These are phyloP conservation scores for Pezicula neosporulosa DNA, from an alignment of 2,329 filamentous ascomycete species.

Conservation along the genomic window DNA sequence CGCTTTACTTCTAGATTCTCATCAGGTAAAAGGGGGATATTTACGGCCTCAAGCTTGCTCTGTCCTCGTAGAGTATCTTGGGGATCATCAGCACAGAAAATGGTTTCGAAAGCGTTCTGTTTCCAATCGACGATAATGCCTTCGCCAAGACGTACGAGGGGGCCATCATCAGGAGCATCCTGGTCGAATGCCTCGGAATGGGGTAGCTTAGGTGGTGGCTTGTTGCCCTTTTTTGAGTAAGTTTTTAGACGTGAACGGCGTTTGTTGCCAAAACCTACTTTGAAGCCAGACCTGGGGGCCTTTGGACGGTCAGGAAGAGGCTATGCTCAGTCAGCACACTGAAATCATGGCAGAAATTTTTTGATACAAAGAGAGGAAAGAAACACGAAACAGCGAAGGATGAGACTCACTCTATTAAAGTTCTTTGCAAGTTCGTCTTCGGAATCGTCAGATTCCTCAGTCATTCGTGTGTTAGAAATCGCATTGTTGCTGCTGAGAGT, in stretches of 20 bases:
- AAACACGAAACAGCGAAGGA: background rate
- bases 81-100: conserved; percentile 53
- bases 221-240: conserved; percentile 34
- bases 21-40: conserved; percentile 48
- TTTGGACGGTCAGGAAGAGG: conserved; percentile 27
- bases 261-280: conserved; percentile 27
- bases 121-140: conserved; percentile 86
- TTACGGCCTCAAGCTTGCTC: conserved; percentile 46
- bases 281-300: conserved; percentile 17
- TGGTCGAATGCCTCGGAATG: conserved; percentile 13
- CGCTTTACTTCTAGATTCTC: conserved; percentile 62
- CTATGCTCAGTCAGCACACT: conserved; percentile 23
- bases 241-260: conserved; percentile 27
- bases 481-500: conserved; percentile 15
- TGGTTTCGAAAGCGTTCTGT: conserved; percentile 61
- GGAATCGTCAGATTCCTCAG: conserved; percentile 55
- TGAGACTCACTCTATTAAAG: conserved; percentile 17
- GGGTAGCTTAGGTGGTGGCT: conserved; percentile 14
- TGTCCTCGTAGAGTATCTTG: conserved; percentile 53
- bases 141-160: conserved; percentile 77
- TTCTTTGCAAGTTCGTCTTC: conserved; percentile 32
- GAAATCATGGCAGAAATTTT: too few relatives aligned
- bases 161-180: conserved; percentile 44
- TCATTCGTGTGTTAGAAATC: conserved; percentile 44
- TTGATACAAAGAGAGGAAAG: background rate